Base-by-base conservation (phyloP, 345 rosid genomes). In the Theobroma cacao region DNA sequence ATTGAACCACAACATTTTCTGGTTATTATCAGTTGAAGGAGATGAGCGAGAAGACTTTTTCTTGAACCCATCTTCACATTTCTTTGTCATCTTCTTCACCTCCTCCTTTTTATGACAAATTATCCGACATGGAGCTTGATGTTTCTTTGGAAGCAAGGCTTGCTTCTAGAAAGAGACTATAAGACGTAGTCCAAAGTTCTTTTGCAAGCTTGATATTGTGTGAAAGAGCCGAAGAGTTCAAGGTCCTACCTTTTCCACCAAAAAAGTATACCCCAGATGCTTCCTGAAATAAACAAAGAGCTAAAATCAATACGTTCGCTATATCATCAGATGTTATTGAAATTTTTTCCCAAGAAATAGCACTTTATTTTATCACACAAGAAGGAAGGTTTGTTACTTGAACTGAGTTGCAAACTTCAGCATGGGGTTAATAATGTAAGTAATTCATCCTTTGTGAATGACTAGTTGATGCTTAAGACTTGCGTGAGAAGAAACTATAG, bases 201-300 rank as follows among this genome's bases (percentile, higher is more conserved):
- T 78, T 84, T 3, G 92, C 92, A 52, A 91, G 89, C 80, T 63
- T 84, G 6, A 65, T 66, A n/a, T 88, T 76, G 26, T 69, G 62
- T 15, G 98, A 92, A 83, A 86, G 70, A 5, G 72, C 53, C 5
- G 98, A 91, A 18, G 98, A 90, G 53, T 79, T 70, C 7, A 94
- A 60, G 34, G 83, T 88, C 80, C 89, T 83, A 28, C 98, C 97
- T 10, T 88, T 85, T 56, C 97, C 98, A 72, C 99, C 98, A 75
- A 92, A 94, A 84, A 89, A 92, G 80, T 90, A 90, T 40, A 78
- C 84, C 71, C 93, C 93, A n/a, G 97, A 92, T 47, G 65, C 77
- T 80, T 88, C 93, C 98, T 92, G 90, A 79, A 78, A 70, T 22
- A 12, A 74, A 60, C 72, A 59, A 56, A 75, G 40, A 55, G 77